Evolutionary conservation across 768 basidiomycete genomes (phyloP).

Genomic region (Calocybe indica): DNA sequence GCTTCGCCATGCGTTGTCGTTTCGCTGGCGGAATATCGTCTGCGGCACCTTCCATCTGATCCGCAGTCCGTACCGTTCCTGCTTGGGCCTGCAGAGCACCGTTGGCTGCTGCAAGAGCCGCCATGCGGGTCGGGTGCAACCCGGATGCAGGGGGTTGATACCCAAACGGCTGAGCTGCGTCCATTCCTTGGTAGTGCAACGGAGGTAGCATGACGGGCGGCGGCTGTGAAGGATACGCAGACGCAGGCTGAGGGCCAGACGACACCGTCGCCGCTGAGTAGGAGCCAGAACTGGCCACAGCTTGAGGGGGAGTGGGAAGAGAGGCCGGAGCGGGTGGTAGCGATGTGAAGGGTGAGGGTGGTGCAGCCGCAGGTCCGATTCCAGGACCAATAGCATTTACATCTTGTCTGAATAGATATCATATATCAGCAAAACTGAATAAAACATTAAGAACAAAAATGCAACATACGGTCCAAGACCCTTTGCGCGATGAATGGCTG

Average conservation of each 20-base stretch:
- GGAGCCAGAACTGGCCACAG: constrained; percentile 36
- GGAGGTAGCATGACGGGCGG: constrained; percentile 79
- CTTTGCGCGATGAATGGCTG: constrained; percentile 90
- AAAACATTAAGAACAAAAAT: constrained; percentile 4
- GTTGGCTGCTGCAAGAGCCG: constrained; percentile 50
- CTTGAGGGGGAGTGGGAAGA: constrained; percentile 65
- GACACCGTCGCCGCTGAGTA: constrained; percentile 85
- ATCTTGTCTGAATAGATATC: constrained; percentile 48
- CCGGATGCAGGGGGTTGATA: constrained; percentile 65
- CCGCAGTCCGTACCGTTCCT: constrained; percentile 74
- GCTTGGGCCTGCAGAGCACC: constrained; percentile 46
- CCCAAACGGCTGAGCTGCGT: constrained; percentile 73
- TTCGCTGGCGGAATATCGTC: constrained; percentile 81
- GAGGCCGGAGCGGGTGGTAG: constrained; percentile 69
- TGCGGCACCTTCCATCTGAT: constrained; percentile 66
- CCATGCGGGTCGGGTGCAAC: constrained; percentile 65
- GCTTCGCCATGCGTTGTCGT: constrained; percentile 78
- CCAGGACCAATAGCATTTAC: constrained; percentile 79
- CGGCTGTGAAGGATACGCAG: constrained; percentile 48
- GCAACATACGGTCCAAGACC: constrained; percentile 77
- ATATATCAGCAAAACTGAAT: constrained; percentile 7
- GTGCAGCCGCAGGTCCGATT: constrained; percentile 72
- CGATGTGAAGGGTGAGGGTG: constrained; percentile 54
- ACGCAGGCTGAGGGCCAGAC: constrained; percentile 88
- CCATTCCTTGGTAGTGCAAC: constrained; percentile 78